A percentile compares a stretch with the other conserved stretches of the same genome.
Conservation (phyloP, 2,329 filamentous ascomycete genomes). For the Ascosphaera apis region DNA sequence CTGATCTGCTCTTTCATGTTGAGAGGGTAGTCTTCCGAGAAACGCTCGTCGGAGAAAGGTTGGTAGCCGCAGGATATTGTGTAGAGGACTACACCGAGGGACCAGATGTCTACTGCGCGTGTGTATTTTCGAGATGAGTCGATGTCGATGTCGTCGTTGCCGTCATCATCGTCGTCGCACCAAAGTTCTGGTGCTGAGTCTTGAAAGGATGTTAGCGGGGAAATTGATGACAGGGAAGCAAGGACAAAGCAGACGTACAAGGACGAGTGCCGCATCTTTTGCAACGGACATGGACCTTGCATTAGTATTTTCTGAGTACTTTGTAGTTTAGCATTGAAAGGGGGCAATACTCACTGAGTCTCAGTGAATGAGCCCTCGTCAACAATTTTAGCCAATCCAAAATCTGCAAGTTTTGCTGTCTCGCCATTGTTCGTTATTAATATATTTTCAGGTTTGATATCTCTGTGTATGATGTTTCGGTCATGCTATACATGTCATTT, state of each 20-base stretch:
- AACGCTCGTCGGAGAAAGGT: conserved; percentile 87
- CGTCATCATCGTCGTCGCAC: conserved; percentile 51
- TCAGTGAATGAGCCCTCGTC: conserved; percentile 97
- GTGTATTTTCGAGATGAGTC: conserved; percentile 63
- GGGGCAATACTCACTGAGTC: conserved; percentile 39
- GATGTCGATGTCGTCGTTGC: too few relatives aligned
- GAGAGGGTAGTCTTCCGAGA: conserved; percentile 60
- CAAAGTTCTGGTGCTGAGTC: conserved; percentile 91
- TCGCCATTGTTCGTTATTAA: conserved; percentile 66
- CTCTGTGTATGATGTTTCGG: conserved; percentile 86
- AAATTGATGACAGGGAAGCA: neutral
- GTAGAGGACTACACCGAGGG: conserved; percentile 88
- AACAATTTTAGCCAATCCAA: conserved; percentile 93
- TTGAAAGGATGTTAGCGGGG: conserved; percentile 7
- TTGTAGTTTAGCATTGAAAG: too few relatives aligned
- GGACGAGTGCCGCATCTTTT: conserved; percentile 81
- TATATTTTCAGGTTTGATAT: conserved; percentile 97
- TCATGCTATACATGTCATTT: conserved; percentile 39
- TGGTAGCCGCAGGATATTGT: conserved; percentile 94
- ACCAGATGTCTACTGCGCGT: conserved; percentile 90
- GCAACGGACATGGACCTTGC: too few relatives aligned
- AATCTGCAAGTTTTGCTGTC: conserved; percentile 81
- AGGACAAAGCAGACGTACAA: conserved; percentile 25
- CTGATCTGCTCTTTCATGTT: conserved; percentile 76
- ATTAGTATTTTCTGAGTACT: too few relatives aligned